phyloP scores from a whole-genome alignment of 2,329 filamentous ascomycete species.

The Lecanicillium sp. region DNA sequence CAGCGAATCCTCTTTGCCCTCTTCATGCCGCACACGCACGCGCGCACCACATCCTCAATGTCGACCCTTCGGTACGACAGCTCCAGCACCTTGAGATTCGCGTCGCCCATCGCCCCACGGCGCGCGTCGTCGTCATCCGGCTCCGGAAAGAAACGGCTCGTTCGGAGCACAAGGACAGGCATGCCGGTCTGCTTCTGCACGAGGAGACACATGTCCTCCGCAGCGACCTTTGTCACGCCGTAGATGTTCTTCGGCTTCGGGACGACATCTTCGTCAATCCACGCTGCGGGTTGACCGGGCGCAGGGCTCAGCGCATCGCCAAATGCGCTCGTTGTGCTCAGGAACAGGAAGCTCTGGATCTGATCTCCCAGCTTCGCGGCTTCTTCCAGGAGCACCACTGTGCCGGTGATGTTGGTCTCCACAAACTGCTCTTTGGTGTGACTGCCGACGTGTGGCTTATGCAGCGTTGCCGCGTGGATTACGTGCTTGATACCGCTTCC shows the following conservation, averaged over 20 bases:
- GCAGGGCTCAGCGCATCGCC: conserved; percentile 33
- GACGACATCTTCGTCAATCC: conserved; percentile 37
- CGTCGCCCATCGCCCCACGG: conserved; percentile 29
- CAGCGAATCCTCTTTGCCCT: conserved; percentile 28
- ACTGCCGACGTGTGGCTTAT: conserved; percentile 42
- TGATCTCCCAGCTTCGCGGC: conserved; percentile 22
- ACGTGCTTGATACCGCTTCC: conserved; percentile 32
- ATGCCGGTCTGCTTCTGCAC: conserved; percentile 32
- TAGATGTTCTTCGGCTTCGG: conserved; percentile 43
- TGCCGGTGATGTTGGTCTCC: conserved; percentile 40
- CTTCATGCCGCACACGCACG: conserved; percentile 33
- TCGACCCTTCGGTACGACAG: conserved; percentile 40
- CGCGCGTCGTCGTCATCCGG: conserved; percentile 39
- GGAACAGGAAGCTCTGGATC: conserved; percentile 37
- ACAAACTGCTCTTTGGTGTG: conserved; percentile 39
- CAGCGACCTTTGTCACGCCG: conserved; percentile 42
- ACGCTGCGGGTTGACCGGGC: conserved; percentile 32
- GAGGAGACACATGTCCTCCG: conserved; percentile 41
- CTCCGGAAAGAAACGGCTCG: conserved; percentile 44
- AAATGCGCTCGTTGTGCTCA: conserved; percentile 42
- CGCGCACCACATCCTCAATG: conserved; percentile 37
- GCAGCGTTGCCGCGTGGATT: conserved; percentile 40
- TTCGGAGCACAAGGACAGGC: conserved; percentile 39
- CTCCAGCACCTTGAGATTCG: conserved; percentile 44
- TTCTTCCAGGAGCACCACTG: conserved; percentile 35